Percentiles rank a stretch among this genome's conserved stretches.
Evolutionary conservation across 495 filamentous ascomycete genomes (phyloP).

Genomic region (Tuber umbilicatum): DNA sequence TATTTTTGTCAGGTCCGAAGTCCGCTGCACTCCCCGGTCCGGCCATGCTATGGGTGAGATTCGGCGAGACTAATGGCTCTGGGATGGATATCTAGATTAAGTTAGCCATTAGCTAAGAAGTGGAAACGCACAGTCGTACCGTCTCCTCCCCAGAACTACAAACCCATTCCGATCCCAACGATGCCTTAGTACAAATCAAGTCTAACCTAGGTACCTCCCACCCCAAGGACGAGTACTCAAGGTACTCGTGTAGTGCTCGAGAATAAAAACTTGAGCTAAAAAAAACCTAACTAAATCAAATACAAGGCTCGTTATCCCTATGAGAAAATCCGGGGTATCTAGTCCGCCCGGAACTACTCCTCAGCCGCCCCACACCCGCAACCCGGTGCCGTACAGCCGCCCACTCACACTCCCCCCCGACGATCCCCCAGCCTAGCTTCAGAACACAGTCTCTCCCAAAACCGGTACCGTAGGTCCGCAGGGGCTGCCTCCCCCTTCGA

Average conservation of each 20-base stretch:
- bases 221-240: neutral
- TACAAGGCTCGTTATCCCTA: neutral
- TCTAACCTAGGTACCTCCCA: neutral
- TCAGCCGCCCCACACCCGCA: neutral
- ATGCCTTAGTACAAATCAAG: neutral
- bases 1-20: neutral
- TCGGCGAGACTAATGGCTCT: neutral
- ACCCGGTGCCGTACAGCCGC: neutral
- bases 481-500: neutral
- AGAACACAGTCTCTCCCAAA: neutral
- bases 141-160: neutral
- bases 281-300: neutral
- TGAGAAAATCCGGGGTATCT: neutral
- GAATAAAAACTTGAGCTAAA: neutral
- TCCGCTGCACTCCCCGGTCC: neutral
- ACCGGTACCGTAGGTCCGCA: neutral
- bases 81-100: neutral
- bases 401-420: neutral
- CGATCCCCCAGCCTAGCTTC: neutral
- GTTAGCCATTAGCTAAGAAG: neutral
- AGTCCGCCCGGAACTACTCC: neutral
- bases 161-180: neutral
- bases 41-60: neutral
- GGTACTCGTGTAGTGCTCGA: too few relatives aligned
- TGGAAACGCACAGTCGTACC: neutral